Evolutionary conservation across 306 rosid species (phyloP), one percentile per base, ranked within the genome.

Genomic region (Cicer arietinum): DNA sequence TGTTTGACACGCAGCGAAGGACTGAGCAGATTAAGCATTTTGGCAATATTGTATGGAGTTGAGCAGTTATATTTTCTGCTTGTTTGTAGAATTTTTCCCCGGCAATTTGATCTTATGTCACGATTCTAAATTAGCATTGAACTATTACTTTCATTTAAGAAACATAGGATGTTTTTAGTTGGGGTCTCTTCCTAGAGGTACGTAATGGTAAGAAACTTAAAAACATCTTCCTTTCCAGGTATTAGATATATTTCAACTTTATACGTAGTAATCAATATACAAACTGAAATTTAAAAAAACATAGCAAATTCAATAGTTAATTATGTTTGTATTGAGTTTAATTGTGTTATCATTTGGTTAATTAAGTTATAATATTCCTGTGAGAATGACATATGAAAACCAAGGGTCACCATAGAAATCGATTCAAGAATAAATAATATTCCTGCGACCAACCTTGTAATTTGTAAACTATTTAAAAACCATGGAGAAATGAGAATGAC

Each of bases 41-140:
- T 77, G 79, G 82, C 58, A 54, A 52, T 16, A 61, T 72, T 50
- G 11, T 62, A 7, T 67, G 61, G 73, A 48, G 67, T 47, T 78
- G 67, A 63, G 60, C 71, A 47, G 52, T 71, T 45, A 79, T 78
- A 75, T 56, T 62, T 83, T 84, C 3, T 86, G 71, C 84, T 63
- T 74, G 52, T 67, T 53, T 79, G 80, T 71, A 75, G 18, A 6
- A 66, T 73, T 73, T 67, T 62, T 50, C 73, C 63, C 54, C 12
- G 41, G 45, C 71, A 58, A 59, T 53, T 76, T 63, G 61, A 62
- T 69, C 78, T 56, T 64, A 71, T 54, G 72, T 22, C 52, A 10
- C 51, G 18, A 22, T 59, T 67, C 47, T 69, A 67, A 58, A 22
- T 45, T 57, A 46, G 56, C 53, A 18, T 6, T 43, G 39, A 75